Evolutionary conservation across 106 monocot genomes (phyloP).

Genomic region (Phalaenopsis equestris): DNA sequence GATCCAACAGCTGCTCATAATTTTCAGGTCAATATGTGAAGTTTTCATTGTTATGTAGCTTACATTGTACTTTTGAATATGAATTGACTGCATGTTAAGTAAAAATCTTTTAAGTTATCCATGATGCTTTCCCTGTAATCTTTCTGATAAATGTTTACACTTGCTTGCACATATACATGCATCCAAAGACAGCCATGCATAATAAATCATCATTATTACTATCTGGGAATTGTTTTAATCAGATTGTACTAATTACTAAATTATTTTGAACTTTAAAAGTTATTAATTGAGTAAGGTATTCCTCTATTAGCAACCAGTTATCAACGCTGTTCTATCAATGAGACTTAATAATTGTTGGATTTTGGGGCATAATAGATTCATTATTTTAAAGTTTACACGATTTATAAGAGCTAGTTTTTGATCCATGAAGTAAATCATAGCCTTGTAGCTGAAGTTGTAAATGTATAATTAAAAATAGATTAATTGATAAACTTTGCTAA

Average conservation of each 20-base stretch:
- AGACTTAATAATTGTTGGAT: too few species aligned
- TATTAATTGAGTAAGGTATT: too few species aligned
- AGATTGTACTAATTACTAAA: too few species aligned
- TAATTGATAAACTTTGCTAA: too few species aligned
- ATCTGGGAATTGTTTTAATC: not conserved
- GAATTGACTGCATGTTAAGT: not conserved
- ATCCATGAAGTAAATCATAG: too few species aligned
- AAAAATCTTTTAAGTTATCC: not conserved
- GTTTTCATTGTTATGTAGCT: not conserved
- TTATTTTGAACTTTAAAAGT: too few species aligned
- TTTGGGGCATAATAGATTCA: not conserved
- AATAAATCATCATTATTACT: not conserved
- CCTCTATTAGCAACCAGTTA: too few species aligned
- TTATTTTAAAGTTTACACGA: too few species aligned
- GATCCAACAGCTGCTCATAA: constrained; percentile 80
- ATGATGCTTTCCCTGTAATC: not conserved
- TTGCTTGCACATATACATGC: not conserved
- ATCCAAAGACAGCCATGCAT: not conserved
- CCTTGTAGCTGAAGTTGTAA: too few species aligned
- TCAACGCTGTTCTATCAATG: too few species aligned
- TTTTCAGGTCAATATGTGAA: constrained; percentile 51
- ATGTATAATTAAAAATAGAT: too few species aligned
- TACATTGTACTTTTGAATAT: not conserved
- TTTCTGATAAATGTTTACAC: not conserved
- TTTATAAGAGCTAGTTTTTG: too few species aligned